These are phyloP conservation scores for Xylaria sp. DNA, from an alignment of 2,329 filamentous ascomycete genomes.

Conservation along the genomic window DNA sequence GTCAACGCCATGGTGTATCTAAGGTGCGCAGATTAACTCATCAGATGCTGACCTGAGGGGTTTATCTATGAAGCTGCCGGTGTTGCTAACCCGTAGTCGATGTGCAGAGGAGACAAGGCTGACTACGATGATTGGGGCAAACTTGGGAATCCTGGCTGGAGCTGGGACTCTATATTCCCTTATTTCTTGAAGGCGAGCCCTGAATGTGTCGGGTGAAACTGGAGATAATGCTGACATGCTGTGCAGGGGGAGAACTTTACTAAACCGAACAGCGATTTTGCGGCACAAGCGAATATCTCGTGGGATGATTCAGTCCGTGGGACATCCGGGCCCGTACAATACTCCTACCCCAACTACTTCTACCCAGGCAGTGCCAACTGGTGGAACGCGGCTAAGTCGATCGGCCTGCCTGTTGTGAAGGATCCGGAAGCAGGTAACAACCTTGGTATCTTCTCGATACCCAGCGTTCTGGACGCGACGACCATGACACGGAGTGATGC, in stretches of 20 bases:
- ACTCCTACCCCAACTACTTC: slow-evolving; percentile 50
- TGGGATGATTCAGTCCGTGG: slow-evolving; percentile 48
- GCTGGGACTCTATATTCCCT: slow-evolving; percentile 54
- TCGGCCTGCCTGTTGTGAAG: slow-evolving; percentile 41
- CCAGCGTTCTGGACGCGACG: slow-evolving; percentile 47
- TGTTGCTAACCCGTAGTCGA: background rate
- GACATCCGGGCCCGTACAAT: slow-evolving; percentile 46
- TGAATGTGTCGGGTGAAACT: slow-evolving; percentile 28
- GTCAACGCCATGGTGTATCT: slow-evolving; percentile 54
- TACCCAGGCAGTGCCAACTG: slow-evolving; percentile 48
- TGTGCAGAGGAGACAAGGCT: slow-evolving; percentile 41
- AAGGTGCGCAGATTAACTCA: slow-evolving; percentile 32
- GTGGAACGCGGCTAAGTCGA: slow-evolving; percentile 46
- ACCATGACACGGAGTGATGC: slow-evolving; percentile 49
- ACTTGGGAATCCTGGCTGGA: slow-evolving; percentile 50
- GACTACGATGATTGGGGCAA: slow-evolving; percentile 53
- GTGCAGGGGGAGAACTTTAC: slow-evolving; percentile 49
- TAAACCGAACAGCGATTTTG: slow-evolving; percentile 41
- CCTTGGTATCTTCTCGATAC: slow-evolving; percentile 48
- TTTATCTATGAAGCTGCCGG: background rate
- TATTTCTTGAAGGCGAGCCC: slow-evolving; percentile 54
- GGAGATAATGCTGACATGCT: slow-evolving; percentile 1
- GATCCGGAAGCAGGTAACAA: slow-evolving; percentile 44
- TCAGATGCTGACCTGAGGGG: background rate
- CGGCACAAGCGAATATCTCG: slow-evolving; percentile 47